phyloP scores from a whole-genome alignment of 228 moss, liverwort and hornwort genomes.

The Sphagnum fallax region DNA sequence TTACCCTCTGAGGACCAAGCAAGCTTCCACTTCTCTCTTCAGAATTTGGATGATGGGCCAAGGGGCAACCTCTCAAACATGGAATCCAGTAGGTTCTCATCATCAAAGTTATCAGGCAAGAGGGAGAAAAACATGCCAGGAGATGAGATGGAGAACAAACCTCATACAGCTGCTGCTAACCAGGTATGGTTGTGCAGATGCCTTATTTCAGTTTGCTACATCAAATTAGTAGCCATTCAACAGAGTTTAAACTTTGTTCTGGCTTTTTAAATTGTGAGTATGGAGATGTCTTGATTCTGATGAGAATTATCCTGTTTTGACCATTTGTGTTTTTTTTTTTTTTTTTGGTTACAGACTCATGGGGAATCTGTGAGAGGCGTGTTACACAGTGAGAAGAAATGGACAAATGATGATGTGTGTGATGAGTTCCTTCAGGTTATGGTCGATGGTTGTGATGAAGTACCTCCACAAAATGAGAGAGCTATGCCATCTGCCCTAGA shows the following conservation, averaged over 20 bases:
- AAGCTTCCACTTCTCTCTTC: neutral
- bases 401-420: conserved; percentile 12
- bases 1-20: conserved; percentile 9
- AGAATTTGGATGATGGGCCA: conserved; percentile 2
- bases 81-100: neutral
- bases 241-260: no score
- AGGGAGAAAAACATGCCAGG: neutral
- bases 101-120: neutral
- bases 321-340: neutral
- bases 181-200: conserved; percentile 13
- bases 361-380: conserved; percentile 2
- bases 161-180: conserved; percentile 5
- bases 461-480: conserved; percentile 11
- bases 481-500: conserved; percentile 9
- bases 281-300: neutral
- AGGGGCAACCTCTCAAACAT: neutral
- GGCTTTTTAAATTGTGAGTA: no score
- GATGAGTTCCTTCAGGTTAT: conserved; percentile 18
- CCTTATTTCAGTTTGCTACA: no score
- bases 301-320: neutral
- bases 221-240: no score
- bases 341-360: conserved; percentile 8
- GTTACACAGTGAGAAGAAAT: neutral
- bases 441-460: conserved; percentile 12
- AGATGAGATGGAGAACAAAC: conserved; percentile 7